These are phyloP conservation scores for Chytriomyces hyalinus DNA, from an alignment of 192 early-diverging fungal species.

Conservation along the genomic window DNA sequence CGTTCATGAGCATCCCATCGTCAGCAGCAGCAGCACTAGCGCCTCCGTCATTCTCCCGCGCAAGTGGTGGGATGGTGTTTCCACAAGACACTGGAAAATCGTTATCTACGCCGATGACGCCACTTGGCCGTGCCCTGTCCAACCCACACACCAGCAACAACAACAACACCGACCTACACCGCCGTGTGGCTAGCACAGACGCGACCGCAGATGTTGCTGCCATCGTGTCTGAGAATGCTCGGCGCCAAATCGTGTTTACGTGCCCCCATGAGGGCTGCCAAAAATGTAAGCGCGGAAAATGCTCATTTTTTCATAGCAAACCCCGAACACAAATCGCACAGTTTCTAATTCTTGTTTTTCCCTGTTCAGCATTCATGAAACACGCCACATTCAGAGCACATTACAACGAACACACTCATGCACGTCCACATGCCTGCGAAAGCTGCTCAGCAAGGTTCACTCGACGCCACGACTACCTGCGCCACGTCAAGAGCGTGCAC, in stretches of 20 bases:
- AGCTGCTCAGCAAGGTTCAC: constrained; percentile 11
- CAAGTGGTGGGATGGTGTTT: no score
- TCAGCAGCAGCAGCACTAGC: not conserved
- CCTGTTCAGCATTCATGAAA: not conserved
- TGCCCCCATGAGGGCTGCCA: not conserved
- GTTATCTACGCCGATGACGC: no score
- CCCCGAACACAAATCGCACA: not conserved
- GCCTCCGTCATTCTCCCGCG: no score
- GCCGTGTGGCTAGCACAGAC: not conserved
- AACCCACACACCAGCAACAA: not conserved
- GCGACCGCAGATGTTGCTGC: not conserved
- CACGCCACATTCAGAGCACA: not conserved
- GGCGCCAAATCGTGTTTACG: not conserved
- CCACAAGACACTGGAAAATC: no score
- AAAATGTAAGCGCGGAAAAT: not conserved
- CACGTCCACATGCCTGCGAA: not conserved
- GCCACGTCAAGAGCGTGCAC: constrained; percentile 21
- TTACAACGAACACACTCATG: not conserved
- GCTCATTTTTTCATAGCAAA: not conserved
- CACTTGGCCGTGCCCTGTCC: not conserved
- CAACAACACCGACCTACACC: not conserved
- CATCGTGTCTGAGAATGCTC: not conserved
- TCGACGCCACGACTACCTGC: constrained; percentile 24
- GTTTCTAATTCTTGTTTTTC: not conserved
- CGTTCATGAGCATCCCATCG: no score